Evolutionary conservation across 257 asterid genomes (phyloP).

Genomic region (Jacaranda mimosifolia): DNA sequence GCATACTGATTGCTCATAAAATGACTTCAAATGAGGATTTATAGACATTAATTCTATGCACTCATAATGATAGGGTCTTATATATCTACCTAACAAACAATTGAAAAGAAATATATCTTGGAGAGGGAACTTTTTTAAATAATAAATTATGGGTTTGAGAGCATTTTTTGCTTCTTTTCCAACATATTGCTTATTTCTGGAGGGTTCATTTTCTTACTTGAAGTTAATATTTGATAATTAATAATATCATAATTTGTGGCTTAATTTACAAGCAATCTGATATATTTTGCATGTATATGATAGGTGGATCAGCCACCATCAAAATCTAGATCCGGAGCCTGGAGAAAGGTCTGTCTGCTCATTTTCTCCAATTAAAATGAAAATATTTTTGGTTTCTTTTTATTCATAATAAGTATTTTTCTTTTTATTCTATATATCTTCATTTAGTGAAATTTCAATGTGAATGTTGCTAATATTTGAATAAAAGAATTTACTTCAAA

Average conservation of each 20-base stretch:
- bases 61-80: not conserved
- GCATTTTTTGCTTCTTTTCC: not conserved
- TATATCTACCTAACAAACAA: not conserved
- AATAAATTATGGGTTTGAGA: not conserved
- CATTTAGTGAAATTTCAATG: slow-evolving; percentile 5
- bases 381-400: not conserved
- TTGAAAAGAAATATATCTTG: not conserved
- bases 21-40: not conserved
- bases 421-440: not conserved
- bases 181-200: not conserved
- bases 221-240: not conserved
- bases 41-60: not conserved
- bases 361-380: slow-evolving; percentile 20
- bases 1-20: not conserved
- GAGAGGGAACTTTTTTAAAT: no score
- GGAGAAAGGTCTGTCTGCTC: slow-evolving; percentile 57
- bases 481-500: not conserved
- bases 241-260: not conserved
- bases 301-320: slow-evolving; percentile 61
- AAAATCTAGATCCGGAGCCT: slow-evolving; percentile 54
- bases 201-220: not conserved
- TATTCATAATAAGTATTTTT: not conserved
- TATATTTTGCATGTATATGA: slow-evolving; percentile 16
- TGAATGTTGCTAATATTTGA: not conserved
- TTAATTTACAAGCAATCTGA: slow-evolving; percentile 16